Conservation (phyloP, 345 rosid genomes). For the Leavenworthia alabamica region DNA sequence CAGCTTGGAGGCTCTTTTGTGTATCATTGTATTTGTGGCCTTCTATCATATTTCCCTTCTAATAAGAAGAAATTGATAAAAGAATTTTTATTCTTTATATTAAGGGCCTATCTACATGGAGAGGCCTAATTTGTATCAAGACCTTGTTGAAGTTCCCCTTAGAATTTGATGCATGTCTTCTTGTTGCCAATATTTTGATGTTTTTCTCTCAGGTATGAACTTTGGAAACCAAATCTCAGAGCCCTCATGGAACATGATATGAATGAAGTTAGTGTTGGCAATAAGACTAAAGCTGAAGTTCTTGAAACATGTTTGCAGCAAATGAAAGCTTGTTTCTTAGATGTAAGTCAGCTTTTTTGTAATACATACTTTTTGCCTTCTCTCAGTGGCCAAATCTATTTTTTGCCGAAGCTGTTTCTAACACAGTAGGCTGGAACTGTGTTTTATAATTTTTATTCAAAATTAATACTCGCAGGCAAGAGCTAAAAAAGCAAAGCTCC, state of each 20-base stretch:
- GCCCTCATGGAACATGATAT: constrained; percentile 90
- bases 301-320: constrained; percentile 80
- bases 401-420: not conserved
- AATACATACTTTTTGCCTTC: not conserved
- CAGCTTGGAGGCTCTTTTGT: not conserved
- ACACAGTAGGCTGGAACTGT: constrained; percentile 4
- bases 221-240: constrained; percentile 98
- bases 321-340: constrained; percentile 95
- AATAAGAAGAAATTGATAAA: not conserved
- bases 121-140: constrained; percentile 4
- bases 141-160: not conserved
- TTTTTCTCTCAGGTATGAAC: constrained; percentile 61
- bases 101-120: not conserved
- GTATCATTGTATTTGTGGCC: constrained; percentile 1
- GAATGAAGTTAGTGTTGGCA: constrained; percentile 88
- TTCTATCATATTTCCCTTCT: not conserved
- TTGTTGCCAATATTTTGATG: constrained; percentile 7
- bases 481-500: constrained; percentile 61
- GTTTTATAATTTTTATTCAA: not conserved
- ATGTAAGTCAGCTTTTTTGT: constrained; percentile 47
- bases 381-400: not conserved
- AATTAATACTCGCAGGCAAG: constrained; percentile 54
- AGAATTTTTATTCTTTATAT: not conserved
- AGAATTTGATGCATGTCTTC: constrained; percentile 7
- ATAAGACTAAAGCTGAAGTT: constrained; percentile 75